Conservation (phyloP, 2,329 filamentous ascomycete species). For the Hypoxylon sp. region DNA sequence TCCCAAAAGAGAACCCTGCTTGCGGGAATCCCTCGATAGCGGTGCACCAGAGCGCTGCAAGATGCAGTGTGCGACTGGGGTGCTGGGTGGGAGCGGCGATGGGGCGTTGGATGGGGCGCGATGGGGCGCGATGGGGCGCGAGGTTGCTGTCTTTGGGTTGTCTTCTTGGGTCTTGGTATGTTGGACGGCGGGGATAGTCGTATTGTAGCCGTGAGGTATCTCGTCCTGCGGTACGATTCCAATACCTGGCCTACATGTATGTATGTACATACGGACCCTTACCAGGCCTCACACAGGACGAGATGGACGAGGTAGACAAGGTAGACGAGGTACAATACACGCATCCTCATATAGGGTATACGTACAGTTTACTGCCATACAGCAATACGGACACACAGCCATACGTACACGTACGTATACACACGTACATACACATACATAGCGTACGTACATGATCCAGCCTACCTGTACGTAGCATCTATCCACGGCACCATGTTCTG, state of each 20-base stretch:
- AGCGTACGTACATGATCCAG: too few relatives aligned
- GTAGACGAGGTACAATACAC: too few relatives aligned
- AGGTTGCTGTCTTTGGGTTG: neutral
- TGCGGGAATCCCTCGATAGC: conserved; percentile 27
- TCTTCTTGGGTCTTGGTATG: neutral
- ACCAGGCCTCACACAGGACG: too few relatives aligned
- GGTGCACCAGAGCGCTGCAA: conserved; percentile 15
- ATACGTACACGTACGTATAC: too few relatives aligned
- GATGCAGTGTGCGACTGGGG: conserved; percentile 15
- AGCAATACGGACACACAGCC: too few relatives aligned
- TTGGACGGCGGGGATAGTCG: conserved; percentile 23
- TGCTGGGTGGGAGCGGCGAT: too few relatives aligned
- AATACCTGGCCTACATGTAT: neutral
- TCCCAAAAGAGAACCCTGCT: conserved; percentile 21
- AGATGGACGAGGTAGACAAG: too few relatives aligned
- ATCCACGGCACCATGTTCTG: too few relatives aligned
- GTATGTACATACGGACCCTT: neutral
- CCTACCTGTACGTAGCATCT: too few relatives aligned
- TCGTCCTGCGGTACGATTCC: neutral
- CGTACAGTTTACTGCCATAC: too few relatives aligned
- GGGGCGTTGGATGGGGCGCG: neutral
- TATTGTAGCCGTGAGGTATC: too few relatives aligned
- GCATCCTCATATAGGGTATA: too few relatives aligned
- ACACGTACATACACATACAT: neutral
- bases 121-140: neutral